Evolutionary conservation across 768 basidiomycete species (phyloP), one percentile per base, ranked within the genome.

Genomic region (Rhizopogon rudus): DNA sequence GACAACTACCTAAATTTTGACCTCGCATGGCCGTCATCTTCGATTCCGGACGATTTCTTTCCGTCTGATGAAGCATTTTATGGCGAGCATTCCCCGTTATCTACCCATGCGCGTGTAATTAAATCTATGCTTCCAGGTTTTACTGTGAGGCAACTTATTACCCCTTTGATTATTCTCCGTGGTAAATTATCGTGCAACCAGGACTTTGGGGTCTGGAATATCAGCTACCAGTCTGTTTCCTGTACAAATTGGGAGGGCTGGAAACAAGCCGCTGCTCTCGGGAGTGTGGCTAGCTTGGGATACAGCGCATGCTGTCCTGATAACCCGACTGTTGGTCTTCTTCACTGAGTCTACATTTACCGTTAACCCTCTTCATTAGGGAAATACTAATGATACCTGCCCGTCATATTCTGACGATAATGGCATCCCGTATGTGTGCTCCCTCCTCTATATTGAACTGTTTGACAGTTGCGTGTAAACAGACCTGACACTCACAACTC

Each of bases 161-260:
- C 44, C 14, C 20, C 2, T 20, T 35, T 31, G 10, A 31, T 37
- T 39, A 9, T 40, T 60, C 10, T 14, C 20, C n/a, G n/a, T 39
- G 9, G 9, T 17, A 37, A 48, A 42, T 25, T 3, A 10, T 39
- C 42, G 48, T 40, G 13, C 45, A 41, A 53, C 54, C 43, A 88
- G 86, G 91, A 92, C 63, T 93, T 92, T 73, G 89, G 91, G 49
- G 82, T 92, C 17, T 93, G 91, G 91, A 91, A 91, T 62, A 74
- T 90, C 62, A 83, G 77, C 16, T 92, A 92, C 65, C 70, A 82
- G 61, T 75, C 71, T 29, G 82, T 91, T 9, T 70, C 82, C 31
- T 93, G 91, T 63, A 54, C 78, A 2, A 67, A 79, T 51, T 93
- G 91, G 91, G 68, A 74, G 37, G 91, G 91, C 8, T 77, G 72